Percentiles rank a stretch among this genome's conserved stretches.
phyloP scores from a whole-genome alignment of 352 stramenopile species.

The Globisporangium solare region DNA sequence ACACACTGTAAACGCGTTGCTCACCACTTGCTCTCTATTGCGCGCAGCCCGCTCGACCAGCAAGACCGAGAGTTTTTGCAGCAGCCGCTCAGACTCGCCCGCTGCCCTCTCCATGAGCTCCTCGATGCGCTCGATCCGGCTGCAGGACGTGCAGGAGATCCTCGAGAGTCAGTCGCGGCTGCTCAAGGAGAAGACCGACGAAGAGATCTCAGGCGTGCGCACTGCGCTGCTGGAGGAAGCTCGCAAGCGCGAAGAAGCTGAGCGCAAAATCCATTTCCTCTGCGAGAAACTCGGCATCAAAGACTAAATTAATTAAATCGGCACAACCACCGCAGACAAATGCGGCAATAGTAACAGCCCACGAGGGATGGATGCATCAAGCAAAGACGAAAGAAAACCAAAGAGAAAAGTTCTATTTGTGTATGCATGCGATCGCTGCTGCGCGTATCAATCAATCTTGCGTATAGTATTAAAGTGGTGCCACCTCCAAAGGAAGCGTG shows the following conservation, averaged over 20 bases:
- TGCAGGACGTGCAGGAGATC: constrained; percentile 36
- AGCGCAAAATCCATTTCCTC: constrained; percentile 36
- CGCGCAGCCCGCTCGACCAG: neutral
- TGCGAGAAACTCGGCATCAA: constrained; percentile 37
- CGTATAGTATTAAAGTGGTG: too few species aligned
- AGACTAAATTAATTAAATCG: constrained; percentile 12
- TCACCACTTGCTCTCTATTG: neutral
- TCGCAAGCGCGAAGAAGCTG: constrained; percentile 30
- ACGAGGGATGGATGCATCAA: too few species aligned
- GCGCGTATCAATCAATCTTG: too few species aligned
- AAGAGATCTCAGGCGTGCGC: constrained; percentile 25
- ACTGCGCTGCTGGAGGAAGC: constrained; percentile 26
- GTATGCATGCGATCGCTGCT: too few species aligned
- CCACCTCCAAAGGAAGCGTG: too few species aligned
- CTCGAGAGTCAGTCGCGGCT: constrained; percentile 28
- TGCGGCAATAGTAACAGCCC: too few species aligned
- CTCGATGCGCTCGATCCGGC: constrained; percentile 21
- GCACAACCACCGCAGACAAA: too few species aligned
- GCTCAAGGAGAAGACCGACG: constrained; percentile 25
- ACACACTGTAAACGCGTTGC: too few species aligned
- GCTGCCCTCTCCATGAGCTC: constrained; percentile 13
- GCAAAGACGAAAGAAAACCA: too few species aligned
- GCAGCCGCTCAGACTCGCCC: neutral
- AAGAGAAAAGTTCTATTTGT: constrained; percentile 7
- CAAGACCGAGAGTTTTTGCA: constrained; percentile 8